A percentile compares a stretch with the other conserved stretches of the same genome.
Evolutionary conservation across 257 asterid genomes (phyloP).

Genomic region (Osmanthus fragrans): DNA sequence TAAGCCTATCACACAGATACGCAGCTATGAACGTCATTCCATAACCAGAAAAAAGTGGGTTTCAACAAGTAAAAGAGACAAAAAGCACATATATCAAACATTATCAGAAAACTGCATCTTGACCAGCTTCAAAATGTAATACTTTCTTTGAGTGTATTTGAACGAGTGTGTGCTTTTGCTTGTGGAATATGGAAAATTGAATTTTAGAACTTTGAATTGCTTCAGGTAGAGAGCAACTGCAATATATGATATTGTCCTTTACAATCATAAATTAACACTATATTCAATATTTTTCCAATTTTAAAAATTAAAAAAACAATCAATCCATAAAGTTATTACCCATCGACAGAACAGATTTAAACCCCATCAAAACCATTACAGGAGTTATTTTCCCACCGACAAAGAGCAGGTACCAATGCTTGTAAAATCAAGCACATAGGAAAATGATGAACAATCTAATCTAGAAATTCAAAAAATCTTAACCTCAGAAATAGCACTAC

Average conservation of each 20-base stretch:
- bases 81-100: no score
- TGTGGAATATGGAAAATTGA: not conserved
- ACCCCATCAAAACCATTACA: not conserved
- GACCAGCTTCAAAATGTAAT: not conserved
- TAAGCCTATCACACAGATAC: no score
- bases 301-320: no score
- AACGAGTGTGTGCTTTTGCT: not conserved
- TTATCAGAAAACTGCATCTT: not conserved
- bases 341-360: not conserved
- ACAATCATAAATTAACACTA: not conserved
- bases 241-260: not conserved
- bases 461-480: not conserved
- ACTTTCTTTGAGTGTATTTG: not conserved
- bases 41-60: not conserved
- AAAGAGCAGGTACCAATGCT: not conserved
- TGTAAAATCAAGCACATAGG: not conserved
- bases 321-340: not conserved
- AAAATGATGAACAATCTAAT: not conserved
- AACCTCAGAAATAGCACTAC: not conserved
- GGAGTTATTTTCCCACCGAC: not conserved
- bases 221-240: not conserved
- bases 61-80: not conserved
- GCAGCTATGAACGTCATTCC: not conserved
- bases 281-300: no score
- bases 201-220: not conserved